Conservation (phyloP, 1,284 basidiomycete genomes). For the Omphalotus olearius region DNA sequence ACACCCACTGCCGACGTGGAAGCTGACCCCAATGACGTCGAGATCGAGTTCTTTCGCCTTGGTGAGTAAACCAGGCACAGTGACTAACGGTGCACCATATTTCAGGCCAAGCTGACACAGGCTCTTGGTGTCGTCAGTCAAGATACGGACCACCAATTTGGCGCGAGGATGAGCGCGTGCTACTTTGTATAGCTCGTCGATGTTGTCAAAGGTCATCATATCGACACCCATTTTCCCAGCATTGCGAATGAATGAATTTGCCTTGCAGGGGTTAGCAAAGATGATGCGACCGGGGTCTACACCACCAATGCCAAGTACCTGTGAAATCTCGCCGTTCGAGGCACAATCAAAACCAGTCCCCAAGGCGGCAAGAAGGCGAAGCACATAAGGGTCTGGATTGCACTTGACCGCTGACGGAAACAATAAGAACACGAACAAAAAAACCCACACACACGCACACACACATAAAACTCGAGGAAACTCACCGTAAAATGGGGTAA, state of each 20-base stretch:
- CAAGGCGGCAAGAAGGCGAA: conserved; percentile 85
- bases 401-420: conserved; percentile 80
- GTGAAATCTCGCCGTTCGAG: conserved; percentile 91
- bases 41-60: conserved; percentile 81
- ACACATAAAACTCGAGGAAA: conserved; percentile 15
- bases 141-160: conserved; percentile 89
- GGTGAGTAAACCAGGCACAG: conserved; percentile 76
- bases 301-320: conserved; percentile 73
- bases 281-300: conserved; percentile 81
- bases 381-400: conserved; percentile 94
- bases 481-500: conserved; percentile 90
- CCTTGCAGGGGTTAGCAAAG: conserved; percentile 99
- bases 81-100: conserved; percentile 89
- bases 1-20: conserved; percentile 98
- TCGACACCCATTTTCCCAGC: conserved; percentile 79
- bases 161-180: conserved; percentile 79
- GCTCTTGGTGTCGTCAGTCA: conserved; percentile 96
- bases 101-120: conserved; percentile 94
- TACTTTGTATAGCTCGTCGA: conserved; percentile 96
- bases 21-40: conserved; percentile 92
- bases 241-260: conserved; percentile 86
- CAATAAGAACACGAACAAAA: conserved; percentile 17
- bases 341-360: conserved; percentile 98
- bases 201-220: conserved; percentile 98
- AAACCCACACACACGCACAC: too few species aligned